Conservation (phyloP, 129 eudicot genomes). For the Saussurea involucrata region DNA sequence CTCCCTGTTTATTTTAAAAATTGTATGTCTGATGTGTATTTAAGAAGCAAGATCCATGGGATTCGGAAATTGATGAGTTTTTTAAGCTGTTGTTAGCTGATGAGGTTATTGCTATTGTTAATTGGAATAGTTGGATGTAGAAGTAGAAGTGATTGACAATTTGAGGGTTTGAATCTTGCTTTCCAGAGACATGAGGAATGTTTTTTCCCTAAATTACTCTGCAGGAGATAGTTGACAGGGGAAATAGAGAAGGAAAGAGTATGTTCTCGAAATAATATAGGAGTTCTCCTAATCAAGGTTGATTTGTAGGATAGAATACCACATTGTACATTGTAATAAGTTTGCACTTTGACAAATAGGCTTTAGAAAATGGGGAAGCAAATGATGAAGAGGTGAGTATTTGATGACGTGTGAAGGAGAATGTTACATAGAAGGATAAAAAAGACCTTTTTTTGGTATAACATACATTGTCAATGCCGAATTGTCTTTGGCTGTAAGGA, state of each 20-base stretch:
- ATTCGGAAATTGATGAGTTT: constrained; percentile 1
- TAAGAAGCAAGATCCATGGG: constrained; percentile 1
- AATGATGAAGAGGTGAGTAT: not conserved
- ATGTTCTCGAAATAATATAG: not conserved
- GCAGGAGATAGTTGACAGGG: not conserved
- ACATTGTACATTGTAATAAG: not conserved
- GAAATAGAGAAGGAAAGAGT: not conserved
- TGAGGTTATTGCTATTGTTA: not conserved
- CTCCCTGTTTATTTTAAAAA: not conserved
- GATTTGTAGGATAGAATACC: constrained; percentile 1
- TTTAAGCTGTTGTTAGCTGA: not conserved
- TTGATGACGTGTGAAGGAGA: not conserved
- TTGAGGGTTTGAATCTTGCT: not conserved
- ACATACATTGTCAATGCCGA: not conserved
- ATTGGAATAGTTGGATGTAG: not conserved
- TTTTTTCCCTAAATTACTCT: not conserved
- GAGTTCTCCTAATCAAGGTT: not conserved
- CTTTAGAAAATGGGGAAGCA: not conserved
- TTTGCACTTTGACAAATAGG: not conserved
- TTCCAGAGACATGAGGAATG: not conserved
- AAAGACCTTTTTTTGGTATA: not conserved
- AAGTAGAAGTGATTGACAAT: not conserved
- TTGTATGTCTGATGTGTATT: not conserved
- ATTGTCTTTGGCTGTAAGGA: not conserved
- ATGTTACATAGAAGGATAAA: not conserved